phyloP scores from a whole-genome alignment of 2,329 filamentous ascomycete species.

The Ophiostoma montium region DNA sequence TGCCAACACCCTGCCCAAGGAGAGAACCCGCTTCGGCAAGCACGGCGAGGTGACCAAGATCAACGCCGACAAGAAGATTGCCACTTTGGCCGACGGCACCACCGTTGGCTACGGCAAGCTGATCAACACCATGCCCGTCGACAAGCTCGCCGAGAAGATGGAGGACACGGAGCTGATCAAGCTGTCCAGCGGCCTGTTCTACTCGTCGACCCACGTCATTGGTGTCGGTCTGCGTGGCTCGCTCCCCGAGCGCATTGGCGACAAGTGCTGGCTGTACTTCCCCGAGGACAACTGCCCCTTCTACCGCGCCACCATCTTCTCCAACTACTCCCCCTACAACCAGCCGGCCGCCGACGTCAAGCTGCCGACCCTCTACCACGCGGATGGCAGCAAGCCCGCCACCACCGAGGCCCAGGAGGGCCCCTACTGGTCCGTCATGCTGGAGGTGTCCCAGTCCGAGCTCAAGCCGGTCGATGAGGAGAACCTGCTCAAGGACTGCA shows the following conservation, averaged over 20 bases:
- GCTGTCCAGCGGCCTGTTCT: conserved; percentile 84
- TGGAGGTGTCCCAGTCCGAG: conserved; percentile 90
- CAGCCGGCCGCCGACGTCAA: conserved; percentile 73
- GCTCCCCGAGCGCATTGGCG: conserved; percentile 88
- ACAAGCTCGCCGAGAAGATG: conserved; percentile 76
- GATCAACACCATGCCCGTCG: conserved; percentile 91
- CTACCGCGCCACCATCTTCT: conserved; percentile 99
- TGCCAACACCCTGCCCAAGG: conserved; percentile 77
- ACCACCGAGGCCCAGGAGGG: conserved; percentile 65
- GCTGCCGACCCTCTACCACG: conserved; percentile 74
- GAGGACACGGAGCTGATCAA: conserved; percentile 70
- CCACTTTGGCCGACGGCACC: conserved; percentile 70
- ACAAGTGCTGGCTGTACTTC: conserved; percentile 99
- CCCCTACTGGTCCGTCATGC: conserved; percentile 99
- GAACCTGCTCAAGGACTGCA: conserved; percentile 77
- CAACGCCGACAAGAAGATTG: conserved; percentile 71
- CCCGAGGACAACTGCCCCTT: conserved; percentile 97
- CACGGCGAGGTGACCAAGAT: conserved; percentile 74
- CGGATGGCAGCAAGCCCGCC: conserved; percentile 67
- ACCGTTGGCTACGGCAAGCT: conserved; percentile 86
- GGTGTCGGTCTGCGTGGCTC: conserved; percentile 86
- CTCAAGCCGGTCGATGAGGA: conserved; percentile 87
- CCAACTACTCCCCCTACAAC: conserved; percentile 99
- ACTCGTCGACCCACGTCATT: conserved; percentile 93
- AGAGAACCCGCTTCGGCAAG: conserved; percentile 85